A percentile compares a stretch with the other conserved stretches of the same genome.
Conservation (phyloP, 2,329 filamentous ascomycete genomes). For the Fusarium gaditjirri region DNA sequence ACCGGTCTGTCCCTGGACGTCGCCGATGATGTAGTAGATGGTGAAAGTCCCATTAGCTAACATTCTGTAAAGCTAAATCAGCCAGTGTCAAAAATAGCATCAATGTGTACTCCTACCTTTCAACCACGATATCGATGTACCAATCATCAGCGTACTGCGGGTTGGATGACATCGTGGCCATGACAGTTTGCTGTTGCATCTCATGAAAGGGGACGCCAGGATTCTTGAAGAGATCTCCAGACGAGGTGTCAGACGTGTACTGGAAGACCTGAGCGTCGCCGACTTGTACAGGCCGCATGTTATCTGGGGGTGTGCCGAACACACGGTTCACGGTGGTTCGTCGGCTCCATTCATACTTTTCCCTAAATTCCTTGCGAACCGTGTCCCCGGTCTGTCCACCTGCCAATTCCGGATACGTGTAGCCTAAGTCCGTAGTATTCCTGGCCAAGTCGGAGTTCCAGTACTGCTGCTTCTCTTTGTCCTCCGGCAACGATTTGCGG, state of each 20-base stretch:
- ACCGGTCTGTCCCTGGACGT: rapidly evolving
- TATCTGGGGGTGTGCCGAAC: rapidly evolving
- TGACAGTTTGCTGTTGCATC: background rate
- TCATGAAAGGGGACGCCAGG: background rate
- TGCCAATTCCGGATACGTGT: rapidly evolving
- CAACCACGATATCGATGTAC: background rate
- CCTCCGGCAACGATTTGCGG: rapidly evolving
- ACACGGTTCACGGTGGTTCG: rapidly evolving
- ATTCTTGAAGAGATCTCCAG: rapidly evolving
- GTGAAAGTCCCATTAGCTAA: background rate
- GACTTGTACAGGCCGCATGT: background rate
- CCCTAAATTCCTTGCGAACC: rapidly evolving
- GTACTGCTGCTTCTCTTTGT: rapidly evolving
- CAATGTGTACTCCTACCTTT: background rate
- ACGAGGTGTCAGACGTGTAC: rapidly evolving
- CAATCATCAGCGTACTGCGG: background rate
- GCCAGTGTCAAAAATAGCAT: rapidly evolving
- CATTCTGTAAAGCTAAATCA: background rate
- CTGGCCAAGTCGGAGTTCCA: rapidly evolving
- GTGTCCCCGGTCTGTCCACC: rapidly evolving
- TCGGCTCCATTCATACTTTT: background rate
- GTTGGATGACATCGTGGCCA: background rate
- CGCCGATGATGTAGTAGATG: background rate
- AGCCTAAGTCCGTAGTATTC: rapidly evolving
- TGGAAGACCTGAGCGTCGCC: background rate